Evolutionary conservation across 805 yeast genomes (phyloP).

Genomic region (Suhomyces prunicola): DNA sequence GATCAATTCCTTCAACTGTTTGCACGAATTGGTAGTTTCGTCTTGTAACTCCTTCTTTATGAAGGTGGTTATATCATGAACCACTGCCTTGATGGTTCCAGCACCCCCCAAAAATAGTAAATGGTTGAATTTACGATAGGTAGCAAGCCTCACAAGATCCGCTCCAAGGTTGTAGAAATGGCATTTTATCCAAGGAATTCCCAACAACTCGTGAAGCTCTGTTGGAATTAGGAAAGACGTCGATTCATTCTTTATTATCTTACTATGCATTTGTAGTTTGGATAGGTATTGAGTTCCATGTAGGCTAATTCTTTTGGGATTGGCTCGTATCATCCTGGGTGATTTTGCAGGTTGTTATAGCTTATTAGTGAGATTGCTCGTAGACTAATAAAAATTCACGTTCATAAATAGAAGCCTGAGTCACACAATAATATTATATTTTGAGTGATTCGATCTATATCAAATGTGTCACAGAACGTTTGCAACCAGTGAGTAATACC

Average conservation of each 20-base stretch:
- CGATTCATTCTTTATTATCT: neutral
- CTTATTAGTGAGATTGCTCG: neutral
- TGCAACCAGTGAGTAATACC: neutral
- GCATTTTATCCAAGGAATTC: constrained; percentile 27
- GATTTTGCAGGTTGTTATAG: neutral
- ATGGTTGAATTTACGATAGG: constrained; percentile 31
- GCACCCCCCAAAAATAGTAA: constrained; percentile 29
- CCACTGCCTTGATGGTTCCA: constrained; percentile 30
- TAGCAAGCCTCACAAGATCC: constrained; percentile 30
- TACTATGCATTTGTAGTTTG: constrained; percentile 1
- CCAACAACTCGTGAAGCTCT: constrained; percentile 9
- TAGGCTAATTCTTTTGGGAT: neutral
- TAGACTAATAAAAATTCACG: neutral
- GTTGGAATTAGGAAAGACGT: constrained; percentile 4
- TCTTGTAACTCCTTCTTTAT: constrained; percentile 25
- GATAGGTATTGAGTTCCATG: constrained; percentile 1
- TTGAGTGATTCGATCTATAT: neutral
- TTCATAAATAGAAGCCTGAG: neutral
- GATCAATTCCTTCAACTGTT: constrained; percentile 21
- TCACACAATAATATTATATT: neutral
- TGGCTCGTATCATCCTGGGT: constrained; percentile 2
- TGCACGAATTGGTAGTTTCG: constrained; percentile 12
- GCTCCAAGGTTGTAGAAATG: constrained; percentile 35
- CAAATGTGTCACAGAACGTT: neutral
- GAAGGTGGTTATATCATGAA: constrained; percentile 31